Evolutionary conservation across 768 basidiomycete species (phyloP).

Genomic region (Russula abietina): DNA sequence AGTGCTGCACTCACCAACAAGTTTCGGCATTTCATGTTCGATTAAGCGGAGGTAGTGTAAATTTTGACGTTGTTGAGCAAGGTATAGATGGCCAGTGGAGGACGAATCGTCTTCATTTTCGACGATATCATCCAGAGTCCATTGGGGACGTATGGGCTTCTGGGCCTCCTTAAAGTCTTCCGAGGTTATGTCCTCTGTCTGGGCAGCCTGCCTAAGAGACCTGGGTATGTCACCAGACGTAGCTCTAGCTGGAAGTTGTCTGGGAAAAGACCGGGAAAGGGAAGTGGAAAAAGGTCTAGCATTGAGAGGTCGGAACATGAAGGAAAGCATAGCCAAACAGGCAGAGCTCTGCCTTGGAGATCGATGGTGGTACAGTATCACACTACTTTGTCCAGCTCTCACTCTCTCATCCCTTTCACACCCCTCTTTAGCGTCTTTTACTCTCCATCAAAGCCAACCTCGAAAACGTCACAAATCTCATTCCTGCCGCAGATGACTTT

Average conservation of each 20-base stretch:
- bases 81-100: conserved; percentile 61
- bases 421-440: conserved; percentile 43
- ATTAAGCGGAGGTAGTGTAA: conserved; percentile 79
- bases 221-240: conserved; percentile 9
- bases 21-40: conserved; percentile 82
- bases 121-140: conserved; percentile 30
- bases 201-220: conserved; percentile 12
- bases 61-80: conserved; percentile 67
- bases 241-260: conserved; percentile 2
- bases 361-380: conserved; percentile 8
- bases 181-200: conserved; percentile 25
- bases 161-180: conserved; percentile 14
- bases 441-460: conserved; percentile 75
- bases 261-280: conserved; percentile 20
- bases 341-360: neutral
- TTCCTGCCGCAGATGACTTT: conserved; percentile 60
- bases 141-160: conserved; percentile 2
- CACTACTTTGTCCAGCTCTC: neutral
- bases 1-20: conserved; percentile 55
- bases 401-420: conserved; percentile 6
- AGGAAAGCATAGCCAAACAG: conserved; percentile 24
- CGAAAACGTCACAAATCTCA: conserved; percentile 68
- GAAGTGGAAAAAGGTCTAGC: conserved; percentile 30
- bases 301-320: conserved; percentile 5
- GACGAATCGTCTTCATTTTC: conserved; percentile 59